Evolutionary conservation across 2,329 filamentous ascomycete species (phyloP).

Genomic region (Colletotrichum horii): DNA sequence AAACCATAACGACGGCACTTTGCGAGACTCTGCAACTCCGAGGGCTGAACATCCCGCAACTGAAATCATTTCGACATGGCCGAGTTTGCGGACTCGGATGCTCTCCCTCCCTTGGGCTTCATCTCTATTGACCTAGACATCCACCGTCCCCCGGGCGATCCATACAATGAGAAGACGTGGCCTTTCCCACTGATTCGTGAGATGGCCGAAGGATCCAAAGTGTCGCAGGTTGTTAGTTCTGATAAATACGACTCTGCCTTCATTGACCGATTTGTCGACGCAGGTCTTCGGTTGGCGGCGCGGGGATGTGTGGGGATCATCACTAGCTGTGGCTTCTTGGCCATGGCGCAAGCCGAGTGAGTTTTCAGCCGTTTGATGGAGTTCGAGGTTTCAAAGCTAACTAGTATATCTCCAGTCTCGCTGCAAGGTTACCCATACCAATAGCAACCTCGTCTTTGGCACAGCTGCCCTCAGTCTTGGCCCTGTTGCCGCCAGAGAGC

Average conservation of each 20-base stretch:
- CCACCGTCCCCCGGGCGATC: conserved; percentile 38
- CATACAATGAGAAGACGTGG: conserved; percentile 40
- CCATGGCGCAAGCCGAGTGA: conserved; percentile 37
- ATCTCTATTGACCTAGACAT: conserved; percentile 38
- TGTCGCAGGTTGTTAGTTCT: conserved; percentile 31
- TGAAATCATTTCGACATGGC: neutral
- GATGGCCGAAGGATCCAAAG: conserved; percentile 32
- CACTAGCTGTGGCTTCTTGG: conserved; percentile 44
- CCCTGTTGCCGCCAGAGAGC: conserved; percentile 27
- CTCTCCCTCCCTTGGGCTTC: conserved; percentile 35
- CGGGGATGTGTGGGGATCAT: conserved; percentile 40
- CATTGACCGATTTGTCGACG: conserved; percentile 37
- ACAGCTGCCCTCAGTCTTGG: conserved; percentile 35
- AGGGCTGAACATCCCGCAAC: neutral
- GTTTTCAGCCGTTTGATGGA: neutral
- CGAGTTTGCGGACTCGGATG: neutral
- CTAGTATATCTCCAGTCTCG: conserved; percentile 26
- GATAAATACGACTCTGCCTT: conserved; percentile 35
- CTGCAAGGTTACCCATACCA: conserved; percentile 36
- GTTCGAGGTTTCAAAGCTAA: neutral
- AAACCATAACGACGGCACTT: neutral
- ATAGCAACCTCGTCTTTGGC: conserved; percentile 39
- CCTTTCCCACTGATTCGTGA: conserved; percentile 40
- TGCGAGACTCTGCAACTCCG: neutral
- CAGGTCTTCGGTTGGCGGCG: conserved; percentile 34